Base-by-base conservation (phyloP, 2,329 filamentous ascomycete genomes). In the Parastagonospora avenae region DNA sequence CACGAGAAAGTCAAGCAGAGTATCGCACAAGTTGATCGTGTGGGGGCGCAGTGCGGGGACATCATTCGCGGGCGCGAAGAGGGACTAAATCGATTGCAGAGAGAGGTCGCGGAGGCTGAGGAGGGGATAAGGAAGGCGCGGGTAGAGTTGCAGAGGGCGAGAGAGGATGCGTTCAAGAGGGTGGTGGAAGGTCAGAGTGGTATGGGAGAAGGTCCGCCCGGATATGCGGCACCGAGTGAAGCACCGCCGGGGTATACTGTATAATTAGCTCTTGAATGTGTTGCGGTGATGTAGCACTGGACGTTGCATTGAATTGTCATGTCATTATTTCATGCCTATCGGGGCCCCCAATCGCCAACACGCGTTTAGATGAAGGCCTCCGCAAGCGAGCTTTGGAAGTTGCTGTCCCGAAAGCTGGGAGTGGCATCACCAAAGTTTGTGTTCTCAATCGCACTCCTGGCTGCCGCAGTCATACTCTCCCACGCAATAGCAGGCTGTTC, bases 1-100 rank as follows among this genome's bases (percentile, higher is more conserved):
- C 80, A 80, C 53, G 73, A 80, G 10, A 76, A 81, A 64, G 80
- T 85, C 52, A 77, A 80, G 59, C 63, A 72, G 12, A 78, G 75
- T 2, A 68, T 73, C 35, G 46, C 46, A 24, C 72, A 78, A 46
- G 50, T 71, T 7, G 50, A 64, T 11, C 43, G 42, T 1, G 69
- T 61, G 16, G 48, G 55, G 2, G 46, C 58, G 11, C 55, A 46
- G 15, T 62, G 62, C 51, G 68, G 77, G 2, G 57, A 74, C 7
- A 62, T 70, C 38, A 75, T 76, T 35, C 59, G 66, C 15, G 51
- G 64, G 0, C 70, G 62, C 4, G 70, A 78, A 45, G 41, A 72
- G 9, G 54, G 63, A 7, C 57, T 64, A 36, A 59, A 59, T 11
- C 60, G 54, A 5, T 39, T 65, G 11, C 52, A 62, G 19, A 53